These are phyloP conservation scores for sweet orange (Citrus sinensis) DNA, from an alignment of 345 rosid genomes.

Conservation along the genomic window DVS_A1.0 CM039168.1:3068001-3068500, in stretches of 20 bases:
- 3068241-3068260: constrained; percentile 4
- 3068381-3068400: constrained; percentile 96
- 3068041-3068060: neutral
- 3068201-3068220: neutral
- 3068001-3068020: neutral
- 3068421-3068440: constrained; percentile 86
- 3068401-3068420: constrained; percentile 85
- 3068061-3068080: neutral
- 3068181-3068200: neutral
- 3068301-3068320: constrained; percentile 91
- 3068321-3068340: constrained; percentile 78
- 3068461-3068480: constrained; percentile 95
- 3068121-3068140: neutral
- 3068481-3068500: constrained; percentile 97
- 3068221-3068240: neutral
- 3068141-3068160: neutral
- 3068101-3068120: neutral
- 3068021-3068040: neutral
- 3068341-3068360: constrained; percentile 83
- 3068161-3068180: neutral
- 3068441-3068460: constrained; percentile 74
- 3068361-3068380: constrained; percentile 96
- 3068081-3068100: neutral
- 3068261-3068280: constrained; percentile 99
- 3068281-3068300: constrained; percentile 91